Percentiles rank a stretch among this genome's conserved stretches.
phyloP scores from a whole-genome alignment of 1,284 basidiomycete genomes.

The Fomitopsis schrenkii region DNA sequence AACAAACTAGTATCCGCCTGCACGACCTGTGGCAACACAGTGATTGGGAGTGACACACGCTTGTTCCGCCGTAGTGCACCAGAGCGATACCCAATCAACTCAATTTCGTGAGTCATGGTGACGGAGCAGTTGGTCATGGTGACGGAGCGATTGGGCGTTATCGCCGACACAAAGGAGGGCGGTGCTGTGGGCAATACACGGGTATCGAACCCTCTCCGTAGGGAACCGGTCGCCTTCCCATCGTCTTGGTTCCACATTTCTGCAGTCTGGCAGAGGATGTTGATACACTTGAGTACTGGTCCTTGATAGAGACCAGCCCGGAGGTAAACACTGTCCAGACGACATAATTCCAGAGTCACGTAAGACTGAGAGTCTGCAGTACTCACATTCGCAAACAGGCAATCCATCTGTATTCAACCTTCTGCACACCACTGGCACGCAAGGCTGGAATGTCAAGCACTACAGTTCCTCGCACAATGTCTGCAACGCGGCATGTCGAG shows the following conservation, averaged over 20 bases:
- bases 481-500: background rate
- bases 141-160: background rate
- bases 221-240: background rate
- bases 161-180: background rate
- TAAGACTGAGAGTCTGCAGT: background rate
- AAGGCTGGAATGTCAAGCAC: background rate
- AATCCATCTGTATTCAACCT: background rate
- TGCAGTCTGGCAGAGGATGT: background rate
- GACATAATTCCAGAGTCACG: background rate
- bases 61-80: background rate
- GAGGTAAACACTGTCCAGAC: background rate
- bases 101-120: background rate
- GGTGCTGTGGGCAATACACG: background rate
- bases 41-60: background rate
- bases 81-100: background rate
- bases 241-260: background rate
- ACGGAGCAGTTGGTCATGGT: background rate
- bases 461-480: background rate
- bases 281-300: background rate
- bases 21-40: background rate
- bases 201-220: background rate
- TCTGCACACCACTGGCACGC: background rate
- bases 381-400: background rate
- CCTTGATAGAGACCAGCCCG: background rate
- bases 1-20: background rate